phyloP scores from a whole-genome alignment of 768 basidiomycete species.

The Agrocybe chaxingu region DNA sequence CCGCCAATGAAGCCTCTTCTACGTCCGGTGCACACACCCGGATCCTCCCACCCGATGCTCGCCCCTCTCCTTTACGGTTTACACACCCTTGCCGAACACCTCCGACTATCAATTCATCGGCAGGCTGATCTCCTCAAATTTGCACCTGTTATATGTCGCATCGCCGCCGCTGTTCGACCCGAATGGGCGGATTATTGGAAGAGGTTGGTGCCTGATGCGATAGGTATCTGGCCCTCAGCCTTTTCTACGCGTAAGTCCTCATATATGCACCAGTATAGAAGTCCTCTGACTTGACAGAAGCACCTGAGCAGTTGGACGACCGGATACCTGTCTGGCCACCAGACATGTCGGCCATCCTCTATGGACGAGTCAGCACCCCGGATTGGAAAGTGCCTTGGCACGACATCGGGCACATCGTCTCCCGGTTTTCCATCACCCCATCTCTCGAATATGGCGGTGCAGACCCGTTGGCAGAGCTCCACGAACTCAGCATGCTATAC shows the following conservation, averaged over 20 bases:
- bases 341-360: slow-evolving; percentile 69
- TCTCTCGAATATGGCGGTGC: slow-evolving; percentile 61
- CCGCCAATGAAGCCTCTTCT: slow-evolving; percentile 24
- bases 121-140: slow-evolving; percentile 56
- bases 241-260: slow-evolving; percentile 35
- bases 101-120: slow-evolving; percentile 54
- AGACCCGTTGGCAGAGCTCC: slow-evolving; percentile 55
- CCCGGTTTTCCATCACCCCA: slow-evolving; percentile 44
- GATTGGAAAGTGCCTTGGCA: slow-evolving; percentile 63
- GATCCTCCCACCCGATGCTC: slow-evolving; percentile 40
- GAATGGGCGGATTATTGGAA: slow-evolving; percentile 97
- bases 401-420: slow-evolving; percentile 44
- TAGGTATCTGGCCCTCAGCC: slow-evolving; percentile 57
- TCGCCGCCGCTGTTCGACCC: slow-evolving; percentile 62
- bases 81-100: slow-evolving; percentile 75
- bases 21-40: slow-evolving; percentile 17
- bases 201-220: slow-evolving; percentile 64
- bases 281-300: slow-evolving; percentile 21
- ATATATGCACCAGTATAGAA: not conserved
- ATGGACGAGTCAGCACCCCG: slow-evolving; percentile 56
- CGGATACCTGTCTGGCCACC: slow-evolving; percentile 75
- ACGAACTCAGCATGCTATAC: slow-evolving; percentile 55
- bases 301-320: slow-evolving; percentile 55
- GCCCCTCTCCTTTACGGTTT: slow-evolving; percentile 68
- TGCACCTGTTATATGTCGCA: slow-evolving; percentile 58